These are phyloP conservation scores for Trametes villosa DNA, from an alignment of 768 basidiomycete genomes.

Conservation along the genomic window DNA sequence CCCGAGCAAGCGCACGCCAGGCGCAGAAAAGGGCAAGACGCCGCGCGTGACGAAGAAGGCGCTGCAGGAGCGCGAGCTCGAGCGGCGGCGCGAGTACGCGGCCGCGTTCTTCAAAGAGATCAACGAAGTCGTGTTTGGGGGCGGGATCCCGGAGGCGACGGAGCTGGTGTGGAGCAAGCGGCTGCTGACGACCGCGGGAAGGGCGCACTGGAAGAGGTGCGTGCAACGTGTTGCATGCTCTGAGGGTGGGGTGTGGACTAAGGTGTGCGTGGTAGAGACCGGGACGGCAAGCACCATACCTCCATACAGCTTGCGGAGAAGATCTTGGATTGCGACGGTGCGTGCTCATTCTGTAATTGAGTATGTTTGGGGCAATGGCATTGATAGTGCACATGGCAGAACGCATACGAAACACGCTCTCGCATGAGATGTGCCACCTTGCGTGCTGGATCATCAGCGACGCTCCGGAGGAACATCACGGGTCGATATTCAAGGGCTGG, in stretches of 20 bases:
- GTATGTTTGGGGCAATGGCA: not conserved
- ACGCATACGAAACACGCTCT: constrained; percentile 78
- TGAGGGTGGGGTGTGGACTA: not conserved
- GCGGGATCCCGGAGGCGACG: constrained; percentile 56
- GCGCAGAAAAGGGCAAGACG: constrained; percentile 24
- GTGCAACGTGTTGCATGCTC: not conserved
- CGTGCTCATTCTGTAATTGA: constrained; percentile 17
- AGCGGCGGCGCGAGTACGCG: constrained; percentile 56
- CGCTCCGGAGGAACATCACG: constrained; percentile 73
- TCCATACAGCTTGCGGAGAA: constrained; percentile 84
- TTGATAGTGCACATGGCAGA: constrained; percentile 49
- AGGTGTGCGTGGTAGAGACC: constrained; percentile 42
- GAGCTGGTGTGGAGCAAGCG: constrained; percentile 69
- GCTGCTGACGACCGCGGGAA: constrained; percentile 68
- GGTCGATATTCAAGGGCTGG: constrained; percentile 74
- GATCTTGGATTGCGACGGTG: constrained; percentile 78
- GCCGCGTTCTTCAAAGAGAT: constrained; percentile 61
- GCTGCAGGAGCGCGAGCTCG: constrained; percentile 46
- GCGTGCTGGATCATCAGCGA: constrained; percentile 84
- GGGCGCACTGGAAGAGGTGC: constrained; percentile 69
- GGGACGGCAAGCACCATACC: constrained; percentile 59
- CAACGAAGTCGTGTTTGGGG: constrained; percentile 59
- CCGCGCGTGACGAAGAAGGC: constrained; percentile 46
- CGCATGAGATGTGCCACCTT: constrained; percentile 93
- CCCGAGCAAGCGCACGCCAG: constrained; percentile 10